Conservation (phyloP, 2,329 filamentous ascomycete species). For the Colletotrichum destructivum region DNA sequence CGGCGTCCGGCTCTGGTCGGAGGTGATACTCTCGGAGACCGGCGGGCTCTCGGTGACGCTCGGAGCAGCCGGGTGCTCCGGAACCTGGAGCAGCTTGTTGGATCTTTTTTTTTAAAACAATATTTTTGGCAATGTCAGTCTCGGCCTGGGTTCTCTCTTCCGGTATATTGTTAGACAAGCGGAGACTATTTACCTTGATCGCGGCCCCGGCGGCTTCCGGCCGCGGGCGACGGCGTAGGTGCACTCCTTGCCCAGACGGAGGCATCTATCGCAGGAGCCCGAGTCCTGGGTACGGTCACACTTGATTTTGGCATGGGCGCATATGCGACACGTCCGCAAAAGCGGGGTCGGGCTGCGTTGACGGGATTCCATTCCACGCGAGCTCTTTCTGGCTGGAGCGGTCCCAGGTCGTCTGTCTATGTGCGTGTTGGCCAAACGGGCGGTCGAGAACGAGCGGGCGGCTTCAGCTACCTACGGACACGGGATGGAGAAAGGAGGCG, state of each 20-base stretch:
- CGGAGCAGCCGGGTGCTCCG: slow-evolving; percentile 15
- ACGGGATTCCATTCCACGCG: slow-evolving; percentile 23
- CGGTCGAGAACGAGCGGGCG: neutral
- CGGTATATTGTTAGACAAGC: neutral
- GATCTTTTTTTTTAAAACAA: neutral
- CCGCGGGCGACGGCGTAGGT: slow-evolving; percentile 50
- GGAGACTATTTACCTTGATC: slow-evolving; percentile 21
- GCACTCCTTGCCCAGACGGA: slow-evolving; percentile 52
- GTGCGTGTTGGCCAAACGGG: neutral
- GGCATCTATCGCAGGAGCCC: slow-evolving; percentile 51
- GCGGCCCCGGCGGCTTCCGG: slow-evolving; percentile 44
- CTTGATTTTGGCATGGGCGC: slow-evolving; percentile 54
- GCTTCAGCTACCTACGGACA: slow-evolving; percentile 35
- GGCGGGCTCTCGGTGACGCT: slow-evolving; percentile 22
- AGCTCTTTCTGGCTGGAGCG: neutral
- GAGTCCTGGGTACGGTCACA: slow-evolving; percentile 54
- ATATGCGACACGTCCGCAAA: slow-evolving; percentile 53
- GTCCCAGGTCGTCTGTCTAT: neutral
- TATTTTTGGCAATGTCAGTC: neutral
- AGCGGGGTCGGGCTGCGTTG: slow-evolving; percentile 37
- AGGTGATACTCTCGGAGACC: slow-evolving; percentile 23
- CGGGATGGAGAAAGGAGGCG: slow-evolving; percentile 4
- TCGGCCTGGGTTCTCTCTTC: neutral
- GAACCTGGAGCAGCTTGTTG: slow-evolving; percentile 27
- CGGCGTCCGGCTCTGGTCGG: slow-evolving; percentile 11